Percentiles rank a stretch among this genome's conserved stretches.
phyloP scores from a whole-genome alignment of 495 filamentous ascomycete genomes.

The Lepraria neglecta region DNA sequence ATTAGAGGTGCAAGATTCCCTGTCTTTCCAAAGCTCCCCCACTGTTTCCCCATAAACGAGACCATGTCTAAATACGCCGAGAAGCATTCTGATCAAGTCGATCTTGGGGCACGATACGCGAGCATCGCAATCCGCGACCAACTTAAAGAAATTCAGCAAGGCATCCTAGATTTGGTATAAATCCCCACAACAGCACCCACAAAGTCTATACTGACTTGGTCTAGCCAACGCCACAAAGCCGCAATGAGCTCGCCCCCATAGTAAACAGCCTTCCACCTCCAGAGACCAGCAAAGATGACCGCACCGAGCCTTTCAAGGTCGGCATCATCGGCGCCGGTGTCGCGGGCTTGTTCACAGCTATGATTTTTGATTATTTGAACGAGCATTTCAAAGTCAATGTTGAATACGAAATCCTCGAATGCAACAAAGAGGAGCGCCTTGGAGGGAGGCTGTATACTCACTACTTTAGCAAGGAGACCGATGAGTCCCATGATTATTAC shows the following conservation, averaged over 20 bases:
- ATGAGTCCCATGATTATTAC: constrained; percentile 35
- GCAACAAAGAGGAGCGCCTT: constrained; percentile 17
- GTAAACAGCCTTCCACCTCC: not conserved
- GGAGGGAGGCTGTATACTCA: constrained; percentile 16
- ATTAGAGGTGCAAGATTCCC: not conserved
- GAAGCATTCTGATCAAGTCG: not conserved
- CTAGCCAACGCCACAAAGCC: not conserved
- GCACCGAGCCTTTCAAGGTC: constrained; percentile 22
- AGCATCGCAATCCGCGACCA: not conserved
- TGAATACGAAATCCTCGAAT: constrained; percentile 33
- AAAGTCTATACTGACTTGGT: not conserved
- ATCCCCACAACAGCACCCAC: not conserved
- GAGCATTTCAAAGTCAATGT: constrained; percentile 23
- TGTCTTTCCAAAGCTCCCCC: not conserved
- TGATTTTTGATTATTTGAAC: constrained; percentile 33
- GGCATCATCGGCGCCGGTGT: constrained; percentile 39
- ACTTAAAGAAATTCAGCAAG: not conserved
- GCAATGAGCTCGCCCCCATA: not conserved
- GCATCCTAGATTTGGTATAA: not conserved
- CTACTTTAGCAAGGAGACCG: constrained; percentile 20
- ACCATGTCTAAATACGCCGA: not conserved
- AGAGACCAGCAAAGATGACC: not conserved
- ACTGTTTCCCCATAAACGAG: not conserved
- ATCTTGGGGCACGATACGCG: not conserved
- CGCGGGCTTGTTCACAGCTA: constrained; percentile 36